Evolutionary conservation across 1,139 yeast species (phyloP), one percentile per base, ranked within the genome.

Genomic region (Hyphopichia khmerensis): DNA sequence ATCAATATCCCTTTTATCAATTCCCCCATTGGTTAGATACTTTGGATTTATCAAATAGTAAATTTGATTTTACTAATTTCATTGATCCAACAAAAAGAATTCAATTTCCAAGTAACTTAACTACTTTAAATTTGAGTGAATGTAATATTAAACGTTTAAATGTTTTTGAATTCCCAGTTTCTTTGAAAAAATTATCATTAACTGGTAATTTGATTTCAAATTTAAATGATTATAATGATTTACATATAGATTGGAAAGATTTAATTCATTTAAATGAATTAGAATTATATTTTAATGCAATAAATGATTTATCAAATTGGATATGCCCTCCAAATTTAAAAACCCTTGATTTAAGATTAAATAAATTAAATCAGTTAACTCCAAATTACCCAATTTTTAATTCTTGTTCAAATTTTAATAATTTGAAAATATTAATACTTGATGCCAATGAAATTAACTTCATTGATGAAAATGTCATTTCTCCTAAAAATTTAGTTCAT

Each of bases 11-110:
- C 10, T 43, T 30, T 16, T 40, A 56, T 10, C 43, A 44, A 19
- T 58, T 69, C 33, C 73, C 75, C 0, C 43, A 35, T 2, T 51
- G 51, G 24, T 50, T 69, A 36, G 50, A 50, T 37, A 46, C 49
- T 9, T 50, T 65, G 16, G 54, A 54, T 44, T 44, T 65, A 9
- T 54, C 63, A 18, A 35, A 39, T 33, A 41, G 38, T 19, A 14
- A 29, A 3, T 14, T 19, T 23, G 15, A 24, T 13, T 60, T 24
- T 48, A 9, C 14, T 10, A 16, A 54, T 15, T 26, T 26, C 32
- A 16, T 27, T 9, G 30, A 38, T 17, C 38, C 33, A 6, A 31
- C 39, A 3, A 39, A 40, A 16, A 39, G 47, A 34, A 38, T 47
- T 13, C 39, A 14, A 26, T 48, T 48, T 27, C 47, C 50, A 3